Evolutionary conservation across 768 basidiomycete genomes (phyloP), one percentile per base, ranked within the genome.

Genomic region (Daedaleopsis sinensis): DNA sequence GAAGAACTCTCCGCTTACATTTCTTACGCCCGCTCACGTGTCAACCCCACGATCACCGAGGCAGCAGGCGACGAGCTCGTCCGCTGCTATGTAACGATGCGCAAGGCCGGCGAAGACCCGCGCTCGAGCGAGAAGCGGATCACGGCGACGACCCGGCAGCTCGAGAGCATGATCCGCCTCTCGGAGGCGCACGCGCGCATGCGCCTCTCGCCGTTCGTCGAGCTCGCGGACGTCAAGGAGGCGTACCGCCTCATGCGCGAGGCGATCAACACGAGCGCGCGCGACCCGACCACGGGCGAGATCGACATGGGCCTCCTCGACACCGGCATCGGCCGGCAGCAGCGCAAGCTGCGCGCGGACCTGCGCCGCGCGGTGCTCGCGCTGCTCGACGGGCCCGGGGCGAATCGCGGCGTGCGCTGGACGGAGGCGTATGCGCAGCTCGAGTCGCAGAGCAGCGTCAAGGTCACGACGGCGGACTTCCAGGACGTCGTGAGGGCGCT

Each of bases 121-220:
- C 88, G 94, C 18, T 84, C 86, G 1, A 85, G 84, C 61, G 96
- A 98, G 74, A 93, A 93, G 71, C 88, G 96, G 13, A 99, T 99
- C 74, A 99, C 97, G 0, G 97, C 97, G 0, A 98, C 97, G 36
- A 98, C 97, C 0, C 86, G 97, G 52, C 96, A 99, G 74, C 85
- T 99, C 16, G 97, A 99, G 76, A 91, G 89, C 67, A 93, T 99
- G 87, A 97, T 99, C 69, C 90, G 96, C 6, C 85, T 99, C 27
- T 90, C 91, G 0, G 97, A 99, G 76, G 97, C 91, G 0, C 97
- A 99, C 71, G 96, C 97, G 5, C 84, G 96, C 36, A 98, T 98
- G 97, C 85, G 95, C 0, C 90, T 97, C 74, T 90, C 90, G 19
- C 81, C 87, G n/a, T 83, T 84, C 55, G 96, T 99, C 42, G 93